Percentiles rank a stretch among this genome's conserved stretches.
Evolutionary conservation across 1,284 basidiomycete genomes (phyloP).

Genomic region (Cronartium quercuum): DNA sequence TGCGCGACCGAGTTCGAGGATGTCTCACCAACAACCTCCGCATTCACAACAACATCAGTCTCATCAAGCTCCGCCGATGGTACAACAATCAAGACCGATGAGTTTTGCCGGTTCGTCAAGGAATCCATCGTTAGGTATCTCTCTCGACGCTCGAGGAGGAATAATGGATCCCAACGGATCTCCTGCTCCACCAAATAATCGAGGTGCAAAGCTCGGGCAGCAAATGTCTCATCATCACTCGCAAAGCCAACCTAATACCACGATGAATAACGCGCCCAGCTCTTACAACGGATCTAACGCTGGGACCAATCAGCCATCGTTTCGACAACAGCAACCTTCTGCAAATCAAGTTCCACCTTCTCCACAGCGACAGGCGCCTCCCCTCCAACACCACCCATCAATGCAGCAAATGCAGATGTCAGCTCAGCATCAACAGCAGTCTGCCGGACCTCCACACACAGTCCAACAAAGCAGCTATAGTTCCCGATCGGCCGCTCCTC

Average conservation of each 20-base stretch:
- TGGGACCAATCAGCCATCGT: slow-evolving; percentile 18
- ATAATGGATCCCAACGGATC: slow-evolving; percentile 57
- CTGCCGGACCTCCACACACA: not conserved
- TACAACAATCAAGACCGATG: slow-evolving; percentile 5
- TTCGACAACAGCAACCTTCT: slow-evolving; percentile 4
- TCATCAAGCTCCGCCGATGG: not conserved
- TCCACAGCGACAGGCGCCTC: slow-evolving; percentile 41
- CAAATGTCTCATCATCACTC: slow-evolving; percentile 6
- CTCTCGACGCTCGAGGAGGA: slow-evolving; percentile 66
- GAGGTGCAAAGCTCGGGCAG: not conserved
- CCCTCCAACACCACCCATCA: slow-evolving; percentile 35
- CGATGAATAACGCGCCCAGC: slow-evolving; percentile 19
- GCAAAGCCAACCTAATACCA: slow-evolving; percentile 20
- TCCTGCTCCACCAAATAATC: slow-evolving; percentile 39
- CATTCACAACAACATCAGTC: not conserved
- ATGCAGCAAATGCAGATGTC: slow-evolving; percentile 43
- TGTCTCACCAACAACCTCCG: slow-evolving; percentile 7
- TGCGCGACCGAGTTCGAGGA: not conserved
- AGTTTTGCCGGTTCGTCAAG: not conserved
- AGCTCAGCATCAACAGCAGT: slow-evolving; percentile 47
- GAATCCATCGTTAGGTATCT: slow-evolving; percentile 60
- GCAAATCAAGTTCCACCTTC: not conserved
- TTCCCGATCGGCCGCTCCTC: not conserved
- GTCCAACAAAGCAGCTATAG: slow-evolving; percentile 1
- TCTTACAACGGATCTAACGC: slow-evolving; percentile 15